Evolutionary conservation across 202 grass and related monocot genomes (phyloP).

Genomic region (Cymbopogon flexuosus): DNA sequence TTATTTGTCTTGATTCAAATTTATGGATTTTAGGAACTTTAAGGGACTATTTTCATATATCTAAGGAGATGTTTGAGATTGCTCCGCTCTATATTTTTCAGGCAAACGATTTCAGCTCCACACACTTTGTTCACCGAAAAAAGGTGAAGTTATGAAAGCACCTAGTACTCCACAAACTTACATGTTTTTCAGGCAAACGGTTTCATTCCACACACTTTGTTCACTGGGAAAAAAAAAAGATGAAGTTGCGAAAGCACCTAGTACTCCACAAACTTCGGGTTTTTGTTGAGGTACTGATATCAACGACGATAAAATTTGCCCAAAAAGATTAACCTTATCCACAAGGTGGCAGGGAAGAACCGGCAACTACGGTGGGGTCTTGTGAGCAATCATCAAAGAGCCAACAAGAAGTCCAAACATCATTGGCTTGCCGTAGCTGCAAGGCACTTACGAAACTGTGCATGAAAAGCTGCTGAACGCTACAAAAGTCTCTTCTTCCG

Average conservation of each 20-base stretch:
- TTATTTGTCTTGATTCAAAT: neutral
- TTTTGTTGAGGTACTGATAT: rapidly evolving
- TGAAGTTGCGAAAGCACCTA: no score
- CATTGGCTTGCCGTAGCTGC: constrained; percentile 9
- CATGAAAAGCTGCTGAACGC: constrained; percentile 5
- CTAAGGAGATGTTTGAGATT: no score
- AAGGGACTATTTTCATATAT: neutral
- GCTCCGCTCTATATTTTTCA: no score
- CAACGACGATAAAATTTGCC: neutral
- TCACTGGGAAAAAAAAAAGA: no score
- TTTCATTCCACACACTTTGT: neutral
- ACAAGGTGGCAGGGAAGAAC: neutral
- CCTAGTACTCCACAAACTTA: neutral
- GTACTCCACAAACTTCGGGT: no score
- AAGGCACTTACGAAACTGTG: neutral
- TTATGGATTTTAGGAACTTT: neutral
- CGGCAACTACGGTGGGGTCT: neutral
- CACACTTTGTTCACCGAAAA: neutral
- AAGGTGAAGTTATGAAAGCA: no score
- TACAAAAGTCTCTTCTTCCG: neutral
- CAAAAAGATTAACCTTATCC: constrained; percentile 3
- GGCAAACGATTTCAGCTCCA: no score
- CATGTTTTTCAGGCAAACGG: no score
- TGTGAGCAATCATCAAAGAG: constrained; percentile 12
- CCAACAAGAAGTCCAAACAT: neutral